phyloP scores from a whole-genome alignment of 495 filamentous ascomycete genomes.

The Cercophora scortea region DNA sequence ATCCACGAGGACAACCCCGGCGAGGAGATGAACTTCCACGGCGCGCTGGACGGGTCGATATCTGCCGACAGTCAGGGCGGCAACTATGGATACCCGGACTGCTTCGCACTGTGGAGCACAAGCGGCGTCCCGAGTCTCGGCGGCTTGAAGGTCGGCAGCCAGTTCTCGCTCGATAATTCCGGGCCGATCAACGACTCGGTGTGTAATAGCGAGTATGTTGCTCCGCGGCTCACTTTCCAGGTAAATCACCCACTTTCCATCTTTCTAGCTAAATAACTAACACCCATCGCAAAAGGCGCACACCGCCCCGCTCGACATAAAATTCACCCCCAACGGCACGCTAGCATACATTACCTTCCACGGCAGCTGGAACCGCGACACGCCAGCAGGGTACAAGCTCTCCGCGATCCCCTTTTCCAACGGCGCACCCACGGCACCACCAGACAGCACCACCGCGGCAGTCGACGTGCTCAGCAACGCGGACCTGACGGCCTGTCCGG shows the following conservation, averaged over 20 bases:
- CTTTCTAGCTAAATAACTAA: no score
- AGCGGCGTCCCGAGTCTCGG: constrained; percentile 14
- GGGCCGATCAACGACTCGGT: constrained; percentile 33
- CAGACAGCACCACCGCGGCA: constrained; percentile 32
- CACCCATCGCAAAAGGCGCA: constrained; percentile 36
- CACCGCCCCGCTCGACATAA: constrained; percentile 54
- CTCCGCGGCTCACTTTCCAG: constrained; percentile 46
- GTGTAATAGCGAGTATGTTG: constrained; percentile 30
- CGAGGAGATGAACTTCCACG: constrained; percentile 68
- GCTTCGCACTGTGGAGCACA: constrained; percentile 56
- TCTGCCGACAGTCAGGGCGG: constrained; percentile 3
- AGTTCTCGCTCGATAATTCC: constrained; percentile 25
- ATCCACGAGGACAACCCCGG: constrained; percentile 65
- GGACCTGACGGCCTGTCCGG: constrained; percentile 36
- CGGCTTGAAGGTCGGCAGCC: constrained; percentile 24
- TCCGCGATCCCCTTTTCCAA: constrained; percentile 34
- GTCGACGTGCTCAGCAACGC: constrained; percentile 44
- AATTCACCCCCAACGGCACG: constrained; percentile 30
- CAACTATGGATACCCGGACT: constrained; percentile 65
- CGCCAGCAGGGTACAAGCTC: constrained; percentile 50
- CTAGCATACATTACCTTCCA: constrained; percentile 36
- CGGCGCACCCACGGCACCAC: constrained; percentile 33
- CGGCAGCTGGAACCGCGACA: constrained; percentile 45
- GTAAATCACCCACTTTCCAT: no score
- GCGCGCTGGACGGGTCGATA: constrained; percentile 43